Evolutionary conservation across 129 eudicot species (phyloP).

Genomic region (Artemisia tridentata): DNA sequence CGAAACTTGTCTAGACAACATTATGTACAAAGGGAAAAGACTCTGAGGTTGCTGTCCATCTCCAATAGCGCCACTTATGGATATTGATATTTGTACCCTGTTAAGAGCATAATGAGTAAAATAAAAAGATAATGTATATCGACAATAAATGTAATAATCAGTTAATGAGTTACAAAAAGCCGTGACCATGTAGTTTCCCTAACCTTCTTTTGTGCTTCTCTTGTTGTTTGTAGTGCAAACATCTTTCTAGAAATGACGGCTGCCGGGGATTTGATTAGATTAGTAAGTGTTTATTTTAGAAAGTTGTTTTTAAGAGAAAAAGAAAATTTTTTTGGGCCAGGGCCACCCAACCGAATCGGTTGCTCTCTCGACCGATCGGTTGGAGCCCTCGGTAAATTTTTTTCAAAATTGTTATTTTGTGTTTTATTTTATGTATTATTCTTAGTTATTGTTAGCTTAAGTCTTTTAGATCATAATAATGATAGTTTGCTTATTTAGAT

Average conservation of each 20-base stretch:
- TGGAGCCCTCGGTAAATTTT: no score
- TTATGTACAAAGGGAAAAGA: conserved; percentile 66
- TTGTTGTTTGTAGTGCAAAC: conserved; percentile 68
- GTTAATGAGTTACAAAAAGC: not conserved
- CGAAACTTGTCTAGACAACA: conserved; percentile 40
- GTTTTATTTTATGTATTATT: no score
- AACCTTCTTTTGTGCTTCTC: conserved; percentile 75
- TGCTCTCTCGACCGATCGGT: no score
- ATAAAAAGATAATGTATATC: not conserved
- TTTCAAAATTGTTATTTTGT: no score
- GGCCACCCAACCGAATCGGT: no score
- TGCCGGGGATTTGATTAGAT: no score
- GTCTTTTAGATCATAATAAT: no score
- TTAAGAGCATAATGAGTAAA: conserved; percentile 2
- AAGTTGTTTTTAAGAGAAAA: no score
- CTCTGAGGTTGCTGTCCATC: conserved; percentile 42
- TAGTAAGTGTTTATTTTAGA: no score
- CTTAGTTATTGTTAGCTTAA: no score
- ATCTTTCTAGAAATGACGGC: conserved; percentile 84
- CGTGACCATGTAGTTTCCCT: conserved; percentile 16
- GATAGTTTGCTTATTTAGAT: no score
- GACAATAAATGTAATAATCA: not conserved
- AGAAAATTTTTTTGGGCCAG: no score
- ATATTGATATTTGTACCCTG: conserved; percentile 74
- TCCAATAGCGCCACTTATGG: conserved; percentile 50